Base-by-base conservation (phyloP, 2,329 filamentous ascomycete genomes). In the Xylaria polymorpha region DNA sequence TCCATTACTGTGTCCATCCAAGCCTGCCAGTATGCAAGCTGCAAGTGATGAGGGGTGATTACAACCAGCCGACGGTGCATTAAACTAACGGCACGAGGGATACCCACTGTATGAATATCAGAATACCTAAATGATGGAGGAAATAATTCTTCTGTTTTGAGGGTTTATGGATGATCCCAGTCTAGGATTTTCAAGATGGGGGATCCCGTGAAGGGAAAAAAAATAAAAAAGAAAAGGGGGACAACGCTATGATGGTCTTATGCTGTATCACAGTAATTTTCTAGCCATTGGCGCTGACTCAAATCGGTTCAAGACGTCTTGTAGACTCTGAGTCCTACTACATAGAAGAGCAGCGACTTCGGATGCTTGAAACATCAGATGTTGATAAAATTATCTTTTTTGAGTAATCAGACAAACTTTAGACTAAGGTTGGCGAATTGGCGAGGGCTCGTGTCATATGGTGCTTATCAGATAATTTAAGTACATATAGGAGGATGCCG, bases 21-120 rank as follows among this genome's bases (percentile, higher is more conserved):
- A 64, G 29, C 55, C 20, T 46, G 43, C 15, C 53, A 55, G 20
- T 25, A 55, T 48, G 55, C 25, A 46, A 41, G 46, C 58, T 66
- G 62, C 41, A 48, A 37, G 67, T 56, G 48, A 60, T 66, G 67
- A 69, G 63, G 67, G 63, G 67, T 63, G 67, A 59, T 48, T 58
- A 59, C 53, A 46, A 62, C 57, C 50, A 39, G 35, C 8, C 14
- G 14, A 66, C 67, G 12, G 59, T 69, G 59, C 63, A 63, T 62
- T 20, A 62, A 55, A n/a, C 32, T 1, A 25, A 18, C 20, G 32
- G 15, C 46, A 20, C 4, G 41, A 61, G 56, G 39, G 20, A 39
- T n/a, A 35, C 63, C 41, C 67, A 66, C 63, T 60, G 50, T 63
- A 61, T 1, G 12, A 4, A 4, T 43, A 22, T 37, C 22, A 59